Base-by-base conservation (phyloP, 257 asterid genomes). In the Orobanche coerulescens region DNA sequence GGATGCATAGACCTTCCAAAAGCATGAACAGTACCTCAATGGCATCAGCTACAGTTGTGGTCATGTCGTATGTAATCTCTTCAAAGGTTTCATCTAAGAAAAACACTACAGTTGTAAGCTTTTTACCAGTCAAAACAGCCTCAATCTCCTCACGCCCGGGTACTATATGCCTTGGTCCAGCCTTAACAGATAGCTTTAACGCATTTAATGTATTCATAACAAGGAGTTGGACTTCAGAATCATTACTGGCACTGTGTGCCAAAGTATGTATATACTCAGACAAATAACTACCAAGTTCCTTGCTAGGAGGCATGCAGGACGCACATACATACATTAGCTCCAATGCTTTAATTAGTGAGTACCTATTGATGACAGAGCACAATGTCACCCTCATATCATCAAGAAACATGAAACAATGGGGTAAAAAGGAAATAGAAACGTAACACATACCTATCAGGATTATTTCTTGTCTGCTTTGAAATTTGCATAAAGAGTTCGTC, bases 21-120 rank as follows among this genome's bases (percentile, higher is more conserved):
- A 73, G 60, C 22, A 44, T 44, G 30, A 59, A 59, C 36, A 77
- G 61, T 93, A 94, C 99, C 99, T 90, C 99, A 58, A 94, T 87
- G 48, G 96, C 87, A 71, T 94, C 99, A 67, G 88, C 85, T 59
- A 85, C 96, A 51, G 96, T 94, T 37, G 99, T 90, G 69, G 97
- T 63, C 95, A 94, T 94, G 82, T 87, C 97, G 49, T 87, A 94
- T 9, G 97, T 81, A 65, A 94, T 94, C 76, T 94, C 99, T 75
- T 90, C 99, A 71, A 89, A 94, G 37, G 99, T 94, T 78, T 94
- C 99, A 28, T 94, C 97, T 86, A 94, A 78, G 85, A 94, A 93
- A 78, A 90, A 90, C 28, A 90, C 97, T 62, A 90, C 85, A 24
- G 97, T 94, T 30, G 96, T 94, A 58, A 94, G 97, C 78, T 84